A percentile compares a stretch with the other conserved stretches of the same genome.
phyloP scores from a whole-genome alignment of 2,329 filamentous ascomycete species.

The Trichoderma asperellum region DNA sequence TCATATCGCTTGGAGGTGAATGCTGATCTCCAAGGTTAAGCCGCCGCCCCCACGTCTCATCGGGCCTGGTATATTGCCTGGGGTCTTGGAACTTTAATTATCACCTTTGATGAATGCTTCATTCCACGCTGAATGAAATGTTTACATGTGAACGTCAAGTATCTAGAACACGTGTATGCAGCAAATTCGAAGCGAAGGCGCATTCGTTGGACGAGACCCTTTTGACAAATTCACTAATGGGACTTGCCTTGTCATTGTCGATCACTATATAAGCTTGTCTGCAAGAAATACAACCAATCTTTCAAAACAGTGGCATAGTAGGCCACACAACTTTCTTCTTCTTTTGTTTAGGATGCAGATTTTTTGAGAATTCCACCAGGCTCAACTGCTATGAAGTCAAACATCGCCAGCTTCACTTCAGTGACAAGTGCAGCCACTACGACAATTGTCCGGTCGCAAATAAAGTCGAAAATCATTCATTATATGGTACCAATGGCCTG shows the following conservation, averaged over 20 bases:
- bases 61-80: background rate
- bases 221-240: background rate
- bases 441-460: background rate
- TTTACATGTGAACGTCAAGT: background rate
- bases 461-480: background rate
- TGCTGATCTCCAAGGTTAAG: constrained; percentile 1
- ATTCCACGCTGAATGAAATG: no score
- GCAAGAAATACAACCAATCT: background rate
- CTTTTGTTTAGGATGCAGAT: background rate
- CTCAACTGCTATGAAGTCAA: background rate
- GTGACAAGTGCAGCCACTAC: background rate
- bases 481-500: background rate
- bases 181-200: background rate
- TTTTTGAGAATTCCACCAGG: background rate
- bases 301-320: background rate
- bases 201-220: background rate
- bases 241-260: background rate
- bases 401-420: background rate
- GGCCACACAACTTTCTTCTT: background rate
- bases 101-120: background rate
- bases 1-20: background rate
- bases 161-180: background rate
- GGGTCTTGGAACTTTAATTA: background rate
- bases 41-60: background rate
- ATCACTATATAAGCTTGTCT: background rate